phyloP scores from a whole-genome alignment of 2,329 filamentous ascomycete species.

The Pleoardoris graminearum region DNA sequence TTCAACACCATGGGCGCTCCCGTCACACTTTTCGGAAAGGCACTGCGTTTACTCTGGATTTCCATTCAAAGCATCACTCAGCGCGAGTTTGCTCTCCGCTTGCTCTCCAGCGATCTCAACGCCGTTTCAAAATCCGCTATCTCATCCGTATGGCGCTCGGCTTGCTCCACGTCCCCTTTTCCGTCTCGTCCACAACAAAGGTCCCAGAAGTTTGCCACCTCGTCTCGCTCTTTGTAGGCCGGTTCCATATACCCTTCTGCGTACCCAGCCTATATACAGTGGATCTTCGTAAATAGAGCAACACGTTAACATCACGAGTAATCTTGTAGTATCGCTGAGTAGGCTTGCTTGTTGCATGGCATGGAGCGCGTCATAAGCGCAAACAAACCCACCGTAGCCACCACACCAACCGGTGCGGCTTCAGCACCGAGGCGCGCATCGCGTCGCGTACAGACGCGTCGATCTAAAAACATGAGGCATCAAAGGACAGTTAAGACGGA shows the following conservation, averaged over 20 bases:
- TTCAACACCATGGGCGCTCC: neutral
- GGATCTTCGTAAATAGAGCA: too few relatives aligned
- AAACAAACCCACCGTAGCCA: neutral
- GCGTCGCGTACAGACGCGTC: neutral
- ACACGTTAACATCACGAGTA: neutral
- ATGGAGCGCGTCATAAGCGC: conserved; percentile 16
- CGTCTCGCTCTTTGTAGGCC: conserved; percentile 66
- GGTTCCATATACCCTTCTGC: conserved; percentile 68
- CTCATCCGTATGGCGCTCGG: conserved; percentile 56
- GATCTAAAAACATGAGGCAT: neutral
- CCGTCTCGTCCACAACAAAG: conserved; percentile 62
- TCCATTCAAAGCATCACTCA: too few relatives aligned
- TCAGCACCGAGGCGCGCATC: neutral
- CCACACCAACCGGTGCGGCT: neutral
- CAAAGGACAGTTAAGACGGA: too few relatives aligned
- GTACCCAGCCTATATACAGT: conserved; percentile 62
- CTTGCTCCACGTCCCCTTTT: conserved; percentile 58
- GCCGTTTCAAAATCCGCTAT: conserved; percentile 58
- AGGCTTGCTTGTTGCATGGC: neutral
- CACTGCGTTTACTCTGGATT: too few relatives aligned
- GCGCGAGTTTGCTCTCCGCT: too few relatives aligned
- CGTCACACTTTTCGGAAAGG: too few relatives aligned
- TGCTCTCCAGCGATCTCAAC: conserved; percentile 35
- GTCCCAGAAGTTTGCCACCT: conserved; percentile 71
- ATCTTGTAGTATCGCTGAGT: neutral